Base-by-base conservation (phyloP, 2,329 filamentous ascomycete species). In the Cladophialophora bantiana region DNA sequence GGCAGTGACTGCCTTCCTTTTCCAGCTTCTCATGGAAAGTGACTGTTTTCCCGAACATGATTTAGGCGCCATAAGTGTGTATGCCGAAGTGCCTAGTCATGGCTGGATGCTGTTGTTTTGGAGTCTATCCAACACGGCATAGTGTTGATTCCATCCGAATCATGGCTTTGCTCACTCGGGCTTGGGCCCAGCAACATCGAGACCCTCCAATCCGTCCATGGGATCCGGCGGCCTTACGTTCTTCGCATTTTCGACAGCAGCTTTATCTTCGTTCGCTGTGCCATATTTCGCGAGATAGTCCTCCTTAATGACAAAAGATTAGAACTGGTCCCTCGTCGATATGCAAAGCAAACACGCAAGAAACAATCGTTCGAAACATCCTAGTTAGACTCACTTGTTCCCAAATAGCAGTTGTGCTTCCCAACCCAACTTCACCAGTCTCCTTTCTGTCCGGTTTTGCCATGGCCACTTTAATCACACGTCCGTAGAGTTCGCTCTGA, bases 331-430 rank as follows among this genome's bases (percentile, higher is more conserved):
- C 15, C 26, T 26, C 15, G 9, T n/a, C 26, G 7, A 26, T 50
- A 3, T 13, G 4, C 5, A 7, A 50, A 50, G 12, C 7, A 12
- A 31, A 50, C 45, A 57, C 10, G 45, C 32, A 36, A 57, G 50
- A 26, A 10, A 6, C 26, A 3, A 20, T 7, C 40, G 12, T 13
- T 4, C 53, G 7, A 12, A 66, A 69, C 73, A 74, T 45, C 55
- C 67, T 68, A 76, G 34, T 12, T 40, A 40, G 73, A 79, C 86
- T 59, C 80, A 97, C 95, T 89, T 98, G 94, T 78, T 97, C 92
- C 96, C 95, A 99, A 56, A 99, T 85, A 35, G 95, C 96, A 53
- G 90, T 97, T 80, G 93, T 96, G 82, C 93, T 96, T 31, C 94
- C 94, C 53, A 99, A 78, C 0, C 94, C 93, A 77, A 96, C 93